Base-by-base conservation (phyloP, 495 filamentous ascomycete species). In the Elasticomyces elasticus region DNA sequence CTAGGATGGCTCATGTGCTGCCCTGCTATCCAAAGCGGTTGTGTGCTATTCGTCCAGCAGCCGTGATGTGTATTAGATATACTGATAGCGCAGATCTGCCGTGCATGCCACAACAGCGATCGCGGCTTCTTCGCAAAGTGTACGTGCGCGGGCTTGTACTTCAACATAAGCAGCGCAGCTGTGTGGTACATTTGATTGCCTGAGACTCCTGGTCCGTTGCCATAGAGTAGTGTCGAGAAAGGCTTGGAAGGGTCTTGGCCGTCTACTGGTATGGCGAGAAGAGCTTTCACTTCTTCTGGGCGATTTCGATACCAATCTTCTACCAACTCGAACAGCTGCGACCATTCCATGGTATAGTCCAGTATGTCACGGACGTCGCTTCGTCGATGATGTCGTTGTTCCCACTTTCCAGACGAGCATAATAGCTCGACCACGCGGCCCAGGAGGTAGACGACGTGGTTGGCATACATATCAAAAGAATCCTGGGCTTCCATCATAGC, bases 161-260 rank as follows among this genome's bases (percentile, higher is more conserved):
- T 56, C 10, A 61, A 49, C 58, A 61, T 61, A 10, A 61, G 58
- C 7, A 61, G 43, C 11, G 58, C 58, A 17, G 53, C 35, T 12
- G 58, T 61, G 33, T 61, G 58, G 40, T 56, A 56, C 24, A 56
- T 45, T 30, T 61, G 58, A 27, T 61, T 61, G 5, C 58, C 58
- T 10, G 53, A 56, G 25, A 47, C 30, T 12, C 38, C 58, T 5
- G 58, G 40, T 10, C 44, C 47, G 42, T 51, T 52, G 28, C 47
- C 40, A 27, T 52, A 61, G 7, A 55, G 45, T 7, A 61, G 25
- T 13, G 49, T 61, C 7, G 58, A 48, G 37, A 61, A 61, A 12
- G 58, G 58, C n/a, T 28, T 43, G 31, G n/a, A 17, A 25, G 37
- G 20, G 30, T 55, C 51, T 7, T 46, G 26, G 26, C 42, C 44